A percentile compares a stretch with the other conserved stretches of the same genome.
These are phyloP conservation scores for Penicillium roqueforti DNA, from an alignment of 495 filamentous ascomycete genomes.

Conservation along the genomic window DNA sequence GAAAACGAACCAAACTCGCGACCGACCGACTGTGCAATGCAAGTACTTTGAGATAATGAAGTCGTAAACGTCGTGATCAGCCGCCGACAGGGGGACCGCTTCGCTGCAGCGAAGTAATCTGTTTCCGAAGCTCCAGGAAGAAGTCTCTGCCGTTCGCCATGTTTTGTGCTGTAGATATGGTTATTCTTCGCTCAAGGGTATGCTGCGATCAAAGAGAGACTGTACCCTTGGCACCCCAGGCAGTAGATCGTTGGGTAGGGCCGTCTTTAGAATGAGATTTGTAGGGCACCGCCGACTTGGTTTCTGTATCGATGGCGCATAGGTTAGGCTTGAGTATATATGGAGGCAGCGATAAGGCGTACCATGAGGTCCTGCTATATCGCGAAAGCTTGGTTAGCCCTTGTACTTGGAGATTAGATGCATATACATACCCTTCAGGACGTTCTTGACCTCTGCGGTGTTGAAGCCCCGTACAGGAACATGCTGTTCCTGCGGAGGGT, in stretches of 20 bases:
- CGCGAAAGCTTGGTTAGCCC: slow-evolving; percentile 7
- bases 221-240: slow-evolving; percentile 52
- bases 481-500: slow-evolving; percentile 38
- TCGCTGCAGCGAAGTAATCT: slow-evolving; percentile 42
- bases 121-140: slow-evolving; percentile 51
- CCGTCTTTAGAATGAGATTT: slow-evolving; percentile 39
- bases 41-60: slow-evolving; percentile 15
- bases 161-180: slow-evolving; percentile 36
- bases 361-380: slow-evolving; percentile 30
- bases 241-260: slow-evolving; percentile 35
- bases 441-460: slow-evolving; percentile 39
- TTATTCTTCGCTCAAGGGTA: slow-evolving; percentile 13
- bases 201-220: neutral
- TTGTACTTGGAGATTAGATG: neutral
- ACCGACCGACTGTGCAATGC: slow-evolving; percentile 23
- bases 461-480: slow-evolving; percentile 48
- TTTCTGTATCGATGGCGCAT: slow-evolving; percentile 22
- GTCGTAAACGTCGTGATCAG: slow-evolving; percentile 21
- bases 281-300: slow-evolving; percentile 33
- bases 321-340: slow-evolving; percentile 2
- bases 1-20: slow-evolving; percentile 20
- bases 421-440: slow-evolving; percentile 35
- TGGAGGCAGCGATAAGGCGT: slow-evolving; percentile 1
- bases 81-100: slow-evolving; percentile 41
- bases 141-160: slow-evolving; percentile 55